phyloP scores from a whole-genome alignment of 768 basidiomycete genomes.

The Aureoboletus auriporus region DNA sequence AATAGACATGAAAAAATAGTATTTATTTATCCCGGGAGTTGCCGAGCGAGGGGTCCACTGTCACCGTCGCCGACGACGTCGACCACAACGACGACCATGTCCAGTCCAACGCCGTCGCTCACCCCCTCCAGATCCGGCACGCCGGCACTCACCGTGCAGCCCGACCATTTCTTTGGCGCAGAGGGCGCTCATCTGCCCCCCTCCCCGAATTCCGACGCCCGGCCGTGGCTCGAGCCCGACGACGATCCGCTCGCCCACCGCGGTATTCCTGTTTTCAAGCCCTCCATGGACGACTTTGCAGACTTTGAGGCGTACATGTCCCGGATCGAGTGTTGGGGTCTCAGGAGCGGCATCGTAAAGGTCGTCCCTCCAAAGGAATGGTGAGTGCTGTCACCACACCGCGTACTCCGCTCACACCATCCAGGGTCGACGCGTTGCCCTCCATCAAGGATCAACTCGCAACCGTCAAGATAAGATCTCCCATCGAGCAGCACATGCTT shows the following conservation, averaged over 20 bases:
- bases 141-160: conserved; percentile 55
- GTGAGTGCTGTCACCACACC: conserved; percentile 42
- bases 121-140: conserved; percentile 49
- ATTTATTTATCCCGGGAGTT: conserved; percentile 9
- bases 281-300: conserved; percentile 84
- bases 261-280: conserved; percentile 96
- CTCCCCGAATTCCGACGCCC: conserved; percentile 61
- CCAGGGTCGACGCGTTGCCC: conserved; percentile 71
- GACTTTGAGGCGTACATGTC: conserved; percentile 93
- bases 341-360: conserved; percentile 89
- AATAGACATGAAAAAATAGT: no score
- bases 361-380: conserved; percentile 94
- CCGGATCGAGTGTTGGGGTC: conserved; percentile 86
- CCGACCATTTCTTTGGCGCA: conserved; percentile 79
- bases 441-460: conserved; percentile 66
- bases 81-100: conserved; percentile 17
- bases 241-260: conserved; percentile 79
- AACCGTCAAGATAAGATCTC: conserved; percentile 74
- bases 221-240: conserved; percentile 67
- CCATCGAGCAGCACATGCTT: conserved; percentile 92
- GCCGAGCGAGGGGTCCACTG: conserved; percentile 6
- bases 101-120: conserved; percentile 30
- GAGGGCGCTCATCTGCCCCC: conserved; percentile 44
- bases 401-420: conserved; percentile 14
- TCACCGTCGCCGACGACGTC: conserved; percentile 6